Percentiles rank a stretch among this genome's conserved stretches.
Evolutionary conservation across 2,329 filamentous ascomycete species (phyloP).

Genomic region (Coniochaeta sp.): DNA sequence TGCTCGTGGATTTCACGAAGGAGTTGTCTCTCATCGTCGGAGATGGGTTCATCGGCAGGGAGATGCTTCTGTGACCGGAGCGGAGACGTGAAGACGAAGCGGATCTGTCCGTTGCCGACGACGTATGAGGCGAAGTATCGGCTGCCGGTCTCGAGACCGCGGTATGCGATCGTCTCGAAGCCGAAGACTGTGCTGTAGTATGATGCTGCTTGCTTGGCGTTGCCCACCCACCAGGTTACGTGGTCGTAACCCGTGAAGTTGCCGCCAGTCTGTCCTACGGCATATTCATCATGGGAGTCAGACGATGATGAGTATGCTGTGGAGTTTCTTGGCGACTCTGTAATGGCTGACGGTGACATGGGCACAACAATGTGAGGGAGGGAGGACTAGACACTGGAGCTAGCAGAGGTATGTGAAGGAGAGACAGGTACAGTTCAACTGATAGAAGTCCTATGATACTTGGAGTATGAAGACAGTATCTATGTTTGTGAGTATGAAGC

Average conservation of each 20-base stretch:
- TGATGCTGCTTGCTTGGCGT: constrained; percentile 87
- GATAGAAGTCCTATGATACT: not conserved
- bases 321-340: constrained; percentile 38
- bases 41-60: constrained; percentile 52
- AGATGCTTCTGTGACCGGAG: constrained; percentile 54
- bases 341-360: constrained; percentile 55
- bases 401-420: not conserved
- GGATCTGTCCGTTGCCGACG: constrained; percentile 65
- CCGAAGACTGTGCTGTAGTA: constrained; percentile 87
- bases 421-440: not conserved
- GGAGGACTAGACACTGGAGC: not conserved
- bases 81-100: constrained; percentile 79
- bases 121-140: constrained; percentile 79
- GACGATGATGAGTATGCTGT: constrained; percentile 30
- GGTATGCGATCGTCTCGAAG: constrained; percentile 75
- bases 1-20: constrained; percentile 74
- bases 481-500: not conserved
- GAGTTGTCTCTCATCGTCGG: constrained; percentile 53
- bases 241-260: constrained; percentile 84
- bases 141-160: constrained; percentile 80
- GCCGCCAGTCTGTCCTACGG: constrained; percentile 36
- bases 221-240: constrained; percentile 93
- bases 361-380: constrained; percentile 13
- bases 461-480: not conserved
- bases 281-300: constrained; percentile 42